Evolutionary conservation across 441 rosid species (phyloP).

Genomic region (Jatropha podagrica): DNA sequence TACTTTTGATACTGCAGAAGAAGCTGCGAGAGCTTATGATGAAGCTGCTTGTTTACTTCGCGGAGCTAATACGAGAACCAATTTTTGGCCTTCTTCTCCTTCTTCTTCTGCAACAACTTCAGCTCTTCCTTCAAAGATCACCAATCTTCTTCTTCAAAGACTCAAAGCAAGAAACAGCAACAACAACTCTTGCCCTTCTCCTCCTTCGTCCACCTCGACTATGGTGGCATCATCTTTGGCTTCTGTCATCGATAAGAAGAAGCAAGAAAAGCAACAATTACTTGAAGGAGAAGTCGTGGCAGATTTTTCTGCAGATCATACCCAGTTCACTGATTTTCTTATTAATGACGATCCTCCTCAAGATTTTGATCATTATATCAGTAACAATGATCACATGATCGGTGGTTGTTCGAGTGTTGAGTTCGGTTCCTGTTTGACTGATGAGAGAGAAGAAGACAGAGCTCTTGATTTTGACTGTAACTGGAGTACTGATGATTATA

Average conservation of each 20-base stretch:
- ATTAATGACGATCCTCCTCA: constrained; percentile 31
- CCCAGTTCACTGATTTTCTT: constrained; percentile 45
- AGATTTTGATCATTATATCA: constrained; percentile 20
- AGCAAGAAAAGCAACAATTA: constrained; percentile 25
- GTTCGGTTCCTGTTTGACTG: constrained; percentile 42
- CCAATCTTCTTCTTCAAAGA: constrained; percentile 62
- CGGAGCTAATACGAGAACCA: constrained; percentile 61
- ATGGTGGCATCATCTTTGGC: no score
- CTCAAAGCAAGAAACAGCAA: constrained; percentile 48
- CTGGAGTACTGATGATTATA: constrained; percentile 21
- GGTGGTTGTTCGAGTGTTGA: constrained; percentile 17
- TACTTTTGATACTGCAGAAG: constrained; percentile 79
- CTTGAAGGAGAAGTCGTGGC: constrained; percentile 24
- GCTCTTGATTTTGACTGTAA: constrained; percentile 24
- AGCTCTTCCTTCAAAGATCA: constrained; percentile 61
- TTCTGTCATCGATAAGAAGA: constrained; percentile 20
- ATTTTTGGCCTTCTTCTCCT: constrained; percentile 65
- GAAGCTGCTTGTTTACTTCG: constrained; percentile 74
- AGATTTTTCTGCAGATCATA: constrained; percentile 25
- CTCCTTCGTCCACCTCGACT: background rate
- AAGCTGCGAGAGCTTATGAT: constrained; percentile 84
- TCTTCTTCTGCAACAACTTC: constrained; percentile 41
- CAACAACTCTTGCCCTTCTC: background rate
- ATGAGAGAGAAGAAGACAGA: constrained; percentile 34
- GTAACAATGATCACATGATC: background rate